Percentiles rank a stretch among this genome's conserved stretches.
These are phyloP conservation scores for Tetradesmus lagerheimii DNA, from an alignment of 139 green algal genomes.

Conservation along the genomic window DNA sequence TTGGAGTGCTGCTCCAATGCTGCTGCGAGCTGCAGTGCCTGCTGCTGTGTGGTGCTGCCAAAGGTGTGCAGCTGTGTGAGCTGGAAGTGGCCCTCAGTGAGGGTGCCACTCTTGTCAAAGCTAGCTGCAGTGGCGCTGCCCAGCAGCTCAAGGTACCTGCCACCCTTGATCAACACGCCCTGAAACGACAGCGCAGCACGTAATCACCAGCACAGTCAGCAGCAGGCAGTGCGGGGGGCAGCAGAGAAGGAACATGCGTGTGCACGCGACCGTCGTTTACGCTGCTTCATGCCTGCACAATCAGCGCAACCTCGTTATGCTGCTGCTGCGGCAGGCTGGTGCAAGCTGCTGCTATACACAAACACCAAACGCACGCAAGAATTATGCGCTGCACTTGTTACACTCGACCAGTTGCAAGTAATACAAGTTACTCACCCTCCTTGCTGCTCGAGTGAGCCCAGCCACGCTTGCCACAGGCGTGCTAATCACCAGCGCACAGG, in stretches of 20 bases:
- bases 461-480: conserved; percentile 80
- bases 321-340: too few relatives aligned
- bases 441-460: conserved; percentile 54
- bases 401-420: too few relatives aligned
- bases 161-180: conserved; percentile 87
- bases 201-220: neutral
- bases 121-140: conserved; percentile 60
- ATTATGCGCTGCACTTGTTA: too few relatives aligned
- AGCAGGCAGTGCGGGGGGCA: neutral
- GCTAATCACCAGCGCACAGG: conserved; percentile 89
- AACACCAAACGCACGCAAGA: too few relatives aligned
- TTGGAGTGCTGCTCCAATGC: conserved; percentile 53
- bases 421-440: conserved; percentile 21
- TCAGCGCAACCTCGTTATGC: too few relatives aligned
- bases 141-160: conserved; percentile 79
- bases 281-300: too few relatives aligned
- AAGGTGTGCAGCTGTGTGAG: neutral
- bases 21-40: conserved; percentile 47
- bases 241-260: too few relatives aligned
- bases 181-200: conserved; percentile 9
- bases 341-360: too few relatives aligned
- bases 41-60: neutral
- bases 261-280: too few relatives aligned
- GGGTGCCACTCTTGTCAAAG: conserved; percentile 91
- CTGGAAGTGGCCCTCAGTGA: conserved; percentile 77